Evolutionary conservation across 2,329 filamentous ascomycete genomes (phyloP).

Genomic region (Pyrenophora seminiperda): DNA sequence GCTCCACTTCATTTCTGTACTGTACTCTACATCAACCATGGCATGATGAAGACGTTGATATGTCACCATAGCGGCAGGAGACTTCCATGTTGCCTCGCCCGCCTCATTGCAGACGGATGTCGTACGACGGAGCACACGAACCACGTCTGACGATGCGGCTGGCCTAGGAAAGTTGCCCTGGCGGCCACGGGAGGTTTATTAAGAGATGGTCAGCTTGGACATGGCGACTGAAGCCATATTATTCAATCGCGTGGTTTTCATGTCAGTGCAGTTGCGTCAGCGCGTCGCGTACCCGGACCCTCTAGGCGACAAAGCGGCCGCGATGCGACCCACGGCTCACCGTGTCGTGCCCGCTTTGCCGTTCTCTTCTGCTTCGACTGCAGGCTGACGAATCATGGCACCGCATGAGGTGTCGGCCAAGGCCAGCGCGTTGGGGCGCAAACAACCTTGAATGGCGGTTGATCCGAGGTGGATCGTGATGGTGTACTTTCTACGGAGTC

Average conservation of each 20-base stretch:
- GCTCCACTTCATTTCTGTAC: too few species aligned
- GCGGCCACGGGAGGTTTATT: neutral
- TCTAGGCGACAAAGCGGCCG: conserved; percentile 1
- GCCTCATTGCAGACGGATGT: too few species aligned
- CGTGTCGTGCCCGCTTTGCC: conserved; percentile 8
- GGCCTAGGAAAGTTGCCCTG: too few species aligned
- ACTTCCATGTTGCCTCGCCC: too few species aligned
- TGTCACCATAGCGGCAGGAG: too few species aligned
- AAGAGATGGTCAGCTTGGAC: conserved; percentile 5
- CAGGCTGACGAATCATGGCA: conserved; percentile 4
- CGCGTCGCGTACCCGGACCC: conserved; percentile 1
- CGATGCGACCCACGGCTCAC: conserved; percentile 6
- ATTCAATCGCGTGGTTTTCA: too few species aligned
- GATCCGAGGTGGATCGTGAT: conserved; percentile 9
- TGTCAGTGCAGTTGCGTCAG: conserved; percentile 1
- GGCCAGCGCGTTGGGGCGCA: neutral
- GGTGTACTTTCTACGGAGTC: conserved; percentile 15
- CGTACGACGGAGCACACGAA: too few species aligned
- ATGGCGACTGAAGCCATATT: neutral
- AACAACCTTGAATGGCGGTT: conserved; percentile 2
- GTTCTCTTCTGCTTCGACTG: neutral
- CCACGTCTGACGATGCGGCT: neutral
- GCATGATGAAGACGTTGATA: too few species aligned
- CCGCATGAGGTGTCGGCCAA: conserved; percentile 1
- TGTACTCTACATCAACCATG: too few species aligned